Percentiles rank a stretch among this genome's conserved stretches.
These are phyloP conservation scores for Hypoxylon fuscum DNA, from an alignment of 495 filamentous ascomycete genomes.

Conservation along the genomic window DNA sequence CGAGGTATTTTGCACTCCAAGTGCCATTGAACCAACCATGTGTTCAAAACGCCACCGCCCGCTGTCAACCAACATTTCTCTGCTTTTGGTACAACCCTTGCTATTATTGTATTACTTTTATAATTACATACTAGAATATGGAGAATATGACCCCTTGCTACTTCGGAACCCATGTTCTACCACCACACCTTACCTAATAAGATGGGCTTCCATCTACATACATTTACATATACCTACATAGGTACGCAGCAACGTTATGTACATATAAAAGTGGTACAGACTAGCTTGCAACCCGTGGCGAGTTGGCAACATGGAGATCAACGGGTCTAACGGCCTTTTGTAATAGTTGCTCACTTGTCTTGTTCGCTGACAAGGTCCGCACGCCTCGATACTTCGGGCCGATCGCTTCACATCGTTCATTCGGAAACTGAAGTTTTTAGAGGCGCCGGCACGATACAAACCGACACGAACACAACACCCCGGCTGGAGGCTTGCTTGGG, in stretches of 20 bases:
- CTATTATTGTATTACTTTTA: conserved; percentile 31
- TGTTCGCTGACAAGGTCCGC: background rate
- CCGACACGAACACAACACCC: too few species aligned
- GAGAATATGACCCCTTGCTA: conserved; percentile 9
- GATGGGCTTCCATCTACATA: conserved; percentile 2
- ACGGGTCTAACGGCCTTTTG: background rate
- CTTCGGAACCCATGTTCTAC: conserved; percentile 9
- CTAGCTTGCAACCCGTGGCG: conserved; percentile 16
- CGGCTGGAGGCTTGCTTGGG: conserved; percentile 4
- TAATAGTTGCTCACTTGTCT: background rate
- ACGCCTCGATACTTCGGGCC: conserved; percentile 17
- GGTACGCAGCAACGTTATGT: too few species aligned
- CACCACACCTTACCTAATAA: conserved; percentile 29
- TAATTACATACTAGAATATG: conserved; percentile 22
- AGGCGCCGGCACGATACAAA: conserved; percentile 5
- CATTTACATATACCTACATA: background rate
- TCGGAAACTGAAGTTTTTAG: conserved; percentile 6
- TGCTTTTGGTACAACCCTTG: conserved; percentile 30
- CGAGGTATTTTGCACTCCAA: conserved; percentile 4
- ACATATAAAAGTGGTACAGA: conserved; percentile 10
- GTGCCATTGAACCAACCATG: conserved; percentile 1
- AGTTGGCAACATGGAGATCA: conserved; percentile 6
- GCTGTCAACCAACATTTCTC: conserved; percentile 29
- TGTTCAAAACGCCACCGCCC: conserved; percentile 22
- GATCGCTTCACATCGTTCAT: conserved; percentile 13